Conservation (phyloP, 1,284 basidiomycete species). For the Malassezia psittaci region DNA sequence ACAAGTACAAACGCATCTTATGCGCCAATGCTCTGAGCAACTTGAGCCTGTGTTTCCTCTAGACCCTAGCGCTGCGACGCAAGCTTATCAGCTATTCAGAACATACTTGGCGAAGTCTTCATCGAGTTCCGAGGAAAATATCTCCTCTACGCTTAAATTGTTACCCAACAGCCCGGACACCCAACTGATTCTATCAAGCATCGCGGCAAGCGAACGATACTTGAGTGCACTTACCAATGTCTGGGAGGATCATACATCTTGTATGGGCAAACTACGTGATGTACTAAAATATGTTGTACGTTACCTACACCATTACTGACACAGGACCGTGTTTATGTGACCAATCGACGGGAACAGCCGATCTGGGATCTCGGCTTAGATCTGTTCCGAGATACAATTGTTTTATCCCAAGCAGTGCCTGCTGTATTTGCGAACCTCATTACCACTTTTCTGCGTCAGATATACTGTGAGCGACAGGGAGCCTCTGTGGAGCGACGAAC, state of each 20-base stretch:
- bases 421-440: conserved; percentile 69
- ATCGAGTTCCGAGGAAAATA: neutral
- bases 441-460: conserved; percentile 69
- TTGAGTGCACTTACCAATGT: conserved; percentile 72
- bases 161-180: conserved; percentile 26
- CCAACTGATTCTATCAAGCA: conserved; percentile 33
- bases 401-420: conserved; percentile 55
- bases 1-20: conserved; percentile 72
- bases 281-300: conserved; percentile 79
- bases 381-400: conserved; percentile 73
- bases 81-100: conserved; percentile 17
- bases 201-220: conserved; percentile 66
- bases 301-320: neutral
- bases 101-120: conserved; percentile 16
- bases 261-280: conserved; percentile 79
- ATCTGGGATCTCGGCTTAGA: conserved; percentile 74
- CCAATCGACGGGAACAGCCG: conserved; percentile 45
- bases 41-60: conserved; percentile 72
- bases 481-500: conserved; percentile 82
- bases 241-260: conserved; percentile 88
- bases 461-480: conserved; percentile 83
- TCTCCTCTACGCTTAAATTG: conserved; percentile 7
- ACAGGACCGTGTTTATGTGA: conserved; percentile 36
- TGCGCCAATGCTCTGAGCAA: conserved; percentile 63
- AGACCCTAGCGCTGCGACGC: conserved; percentile 49